These are phyloP conservation scores for Calocera viscosa DNA, from an alignment of 768 basidiomycete species.

Conservation along the genomic window DNA sequence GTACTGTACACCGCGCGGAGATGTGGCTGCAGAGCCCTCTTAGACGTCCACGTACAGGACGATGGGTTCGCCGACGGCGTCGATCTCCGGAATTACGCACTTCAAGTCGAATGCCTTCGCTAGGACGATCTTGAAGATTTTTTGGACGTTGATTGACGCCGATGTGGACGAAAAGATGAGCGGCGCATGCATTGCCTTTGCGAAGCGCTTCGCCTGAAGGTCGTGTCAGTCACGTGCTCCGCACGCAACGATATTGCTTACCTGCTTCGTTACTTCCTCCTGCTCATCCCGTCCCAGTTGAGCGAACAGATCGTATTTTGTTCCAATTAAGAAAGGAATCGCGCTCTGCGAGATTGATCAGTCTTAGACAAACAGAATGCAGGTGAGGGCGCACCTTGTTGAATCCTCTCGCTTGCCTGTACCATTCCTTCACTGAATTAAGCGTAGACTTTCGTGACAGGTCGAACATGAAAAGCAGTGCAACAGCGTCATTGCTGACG, in stretches of 20 bases:
- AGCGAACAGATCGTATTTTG: conserved; percentile 95
- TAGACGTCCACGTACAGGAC: conserved; percentile 78
- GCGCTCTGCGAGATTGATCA: conserved; percentile 57
- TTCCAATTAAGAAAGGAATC: conserved; percentile 95
- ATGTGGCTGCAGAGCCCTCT: not conserved
- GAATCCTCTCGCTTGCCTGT: conserved; percentile 95
- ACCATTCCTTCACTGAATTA: conserved; percentile 99
- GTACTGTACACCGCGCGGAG: not conserved
- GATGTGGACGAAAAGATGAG: conserved; percentile 98
- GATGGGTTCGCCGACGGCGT: conserved; percentile 90
- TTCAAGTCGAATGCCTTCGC: conserved; percentile 97
- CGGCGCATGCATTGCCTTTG: conserved; percentile 99
- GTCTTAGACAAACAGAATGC: not conserved
- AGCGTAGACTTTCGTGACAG: conserved; percentile 92
- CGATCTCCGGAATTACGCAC: conserved; percentile 96
- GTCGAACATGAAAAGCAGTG: conserved; percentile 99
- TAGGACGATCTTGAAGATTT: conserved; percentile 96
- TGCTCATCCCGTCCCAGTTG: conserved; percentile 95
- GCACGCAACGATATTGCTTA: conserved; percentile 24
- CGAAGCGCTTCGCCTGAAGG: conserved; percentile 84
- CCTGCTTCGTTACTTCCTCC: conserved; percentile 98
- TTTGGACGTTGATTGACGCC: conserved; percentile 98
- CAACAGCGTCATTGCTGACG: conserved; percentile 98
- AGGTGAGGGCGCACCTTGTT: conserved; percentile 62
- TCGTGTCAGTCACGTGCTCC: not conserved